Conservation (phyloP, 495 filamentous ascomycete species). For the Daldinia vernicosa region DNA sequence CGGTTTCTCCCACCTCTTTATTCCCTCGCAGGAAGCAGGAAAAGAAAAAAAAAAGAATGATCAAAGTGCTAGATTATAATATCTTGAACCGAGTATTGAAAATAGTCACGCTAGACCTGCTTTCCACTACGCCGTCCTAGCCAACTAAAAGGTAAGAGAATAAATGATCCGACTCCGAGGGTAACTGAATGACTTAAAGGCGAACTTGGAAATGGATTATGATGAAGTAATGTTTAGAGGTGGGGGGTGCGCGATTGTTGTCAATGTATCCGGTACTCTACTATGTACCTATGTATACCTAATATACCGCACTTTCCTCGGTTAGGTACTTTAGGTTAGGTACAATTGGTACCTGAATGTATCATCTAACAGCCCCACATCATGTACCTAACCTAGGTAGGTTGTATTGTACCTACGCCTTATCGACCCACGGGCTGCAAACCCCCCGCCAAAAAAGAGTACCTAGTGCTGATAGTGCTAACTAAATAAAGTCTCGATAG, state of each 20-base stretch:
- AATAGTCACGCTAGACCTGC: conserved; percentile 6
- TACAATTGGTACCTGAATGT: background rate
- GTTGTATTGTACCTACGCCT: background rate
- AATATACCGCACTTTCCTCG: conserved; percentile 1
- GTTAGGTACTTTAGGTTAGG: background rate
- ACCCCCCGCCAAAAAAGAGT: background rate
- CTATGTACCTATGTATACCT: too few relatives aligned
- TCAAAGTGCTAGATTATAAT: background rate
- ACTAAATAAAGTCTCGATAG: too few relatives aligned
- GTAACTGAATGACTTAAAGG: conserved; percentile 13
- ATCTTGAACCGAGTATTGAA: background rate
- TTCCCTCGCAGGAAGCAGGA: background rate
- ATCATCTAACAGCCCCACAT: too few relatives aligned
- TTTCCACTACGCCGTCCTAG: conserved; percentile 4
- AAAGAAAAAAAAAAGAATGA: conserved; percentile 2
- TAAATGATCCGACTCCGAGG: conserved; percentile 29
- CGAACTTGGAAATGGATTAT: conserved; percentile 9
- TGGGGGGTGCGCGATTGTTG: conserved; percentile 13
- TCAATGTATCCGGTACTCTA: background rate
- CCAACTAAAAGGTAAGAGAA: conserved; percentile 3
- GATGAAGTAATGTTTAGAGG: conserved; percentile 36
- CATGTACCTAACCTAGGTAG: too few relatives aligned
- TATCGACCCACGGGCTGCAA: background rate
- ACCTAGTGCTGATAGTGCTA: too few relatives aligned
- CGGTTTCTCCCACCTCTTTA: conserved; percentile 1